Evolutionary conservation across 1,284 basidiomycete species (phyloP).

Genomic region (Sphagnurus paluster): DNA sequence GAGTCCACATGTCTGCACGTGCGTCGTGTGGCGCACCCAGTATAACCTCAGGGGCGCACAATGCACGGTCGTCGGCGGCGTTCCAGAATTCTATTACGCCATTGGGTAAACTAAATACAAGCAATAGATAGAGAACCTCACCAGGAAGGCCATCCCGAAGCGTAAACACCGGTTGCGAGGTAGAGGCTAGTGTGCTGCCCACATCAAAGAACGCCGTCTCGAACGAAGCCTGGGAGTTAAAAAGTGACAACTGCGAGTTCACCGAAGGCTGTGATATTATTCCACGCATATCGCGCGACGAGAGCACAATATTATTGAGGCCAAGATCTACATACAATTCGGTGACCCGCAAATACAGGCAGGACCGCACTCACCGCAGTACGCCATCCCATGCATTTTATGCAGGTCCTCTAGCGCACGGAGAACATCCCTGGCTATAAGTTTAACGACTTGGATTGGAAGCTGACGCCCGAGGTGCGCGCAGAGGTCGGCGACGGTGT

Average conservation of each 20-base stretch:
- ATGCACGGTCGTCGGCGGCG: slow-evolving; percentile 8
- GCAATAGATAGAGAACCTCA: not conserved
- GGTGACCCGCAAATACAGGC: too few relatives aligned
- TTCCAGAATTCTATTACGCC: not conserved
- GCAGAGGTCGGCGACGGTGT: slow-evolving; percentile 23
- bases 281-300: slow-evolving; percentile 22
- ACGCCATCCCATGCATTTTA: slow-evolving; percentile 12
- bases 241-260: slow-evolving; percentile 16
- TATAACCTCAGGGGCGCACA: slow-evolving; percentile 25
- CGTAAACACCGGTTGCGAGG: slow-evolving; percentile 19
- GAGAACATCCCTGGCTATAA: slow-evolving; percentile 27
- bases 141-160: slow-evolving; percentile 11
- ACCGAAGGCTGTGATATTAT: slow-evolving; percentile 21
- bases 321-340: slow-evolving; percentile 19
- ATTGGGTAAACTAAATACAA: not conserved
- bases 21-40: slow-evolving; percentile 19
- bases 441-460: slow-evolving; percentile 26
- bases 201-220: slow-evolving; percentile 13
- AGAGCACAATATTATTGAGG: slow-evolving; percentile 21
- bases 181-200: slow-evolving; percentile 13
- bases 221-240: slow-evolving; percentile 15
- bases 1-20: slow-evolving; percentile 24
- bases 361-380: slow-evolving; percentile 24
- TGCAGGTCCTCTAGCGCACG: slow-evolving; percentile 20
- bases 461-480: slow-evolving; percentile 23